Evolutionary conservation across 768 basidiomycete genomes (phyloP).

Genomic region (Pleurotus platypus): DNA sequence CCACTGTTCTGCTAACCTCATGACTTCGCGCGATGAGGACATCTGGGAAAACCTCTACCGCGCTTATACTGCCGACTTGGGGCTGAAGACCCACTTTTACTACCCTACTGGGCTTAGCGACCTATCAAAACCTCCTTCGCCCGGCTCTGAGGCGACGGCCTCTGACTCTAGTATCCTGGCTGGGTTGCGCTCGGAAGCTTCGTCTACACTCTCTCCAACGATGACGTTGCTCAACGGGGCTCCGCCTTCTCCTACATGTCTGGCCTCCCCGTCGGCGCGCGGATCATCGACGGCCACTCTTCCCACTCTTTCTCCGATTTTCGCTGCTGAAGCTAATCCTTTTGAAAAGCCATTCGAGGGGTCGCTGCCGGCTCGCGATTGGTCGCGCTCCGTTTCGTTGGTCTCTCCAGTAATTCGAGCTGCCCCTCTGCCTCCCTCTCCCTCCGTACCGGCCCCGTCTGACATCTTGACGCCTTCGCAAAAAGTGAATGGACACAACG

Average conservation of each 20-base stretch:
- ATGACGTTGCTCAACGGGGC: slow-evolving; percentile 4
- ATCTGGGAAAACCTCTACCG: background rate
- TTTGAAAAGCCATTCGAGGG: background rate
- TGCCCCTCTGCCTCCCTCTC: background rate
- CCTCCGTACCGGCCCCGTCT: background rate
- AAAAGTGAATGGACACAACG: background rate
- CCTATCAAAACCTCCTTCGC: background rate
- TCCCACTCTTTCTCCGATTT: background rate
- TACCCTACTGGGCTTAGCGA: background rate
- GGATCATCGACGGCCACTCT: background rate
- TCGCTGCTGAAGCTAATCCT: background rate
- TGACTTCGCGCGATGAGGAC: slow-evolving; percentile 1
- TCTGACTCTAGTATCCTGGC: background rate
- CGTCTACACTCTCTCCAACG: background rate
- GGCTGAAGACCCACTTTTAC: background rate
- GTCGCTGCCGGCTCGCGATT: background rate
- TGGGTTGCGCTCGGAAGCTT: background rate
- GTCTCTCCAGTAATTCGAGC: slow-evolving; percentile 5
- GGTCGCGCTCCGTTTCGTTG: background rate
- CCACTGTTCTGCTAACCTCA: background rate
- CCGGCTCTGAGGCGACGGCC: background rate
- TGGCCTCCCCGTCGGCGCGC: background rate
- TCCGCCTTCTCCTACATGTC: background rate
- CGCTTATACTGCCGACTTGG: background rate
- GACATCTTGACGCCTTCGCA: background rate